These are phyloP conservation scores for Phanerochaete carnosa DNA, from an alignment of 768 basidiomycete genomes.

Conservation along the genomic window DNA sequence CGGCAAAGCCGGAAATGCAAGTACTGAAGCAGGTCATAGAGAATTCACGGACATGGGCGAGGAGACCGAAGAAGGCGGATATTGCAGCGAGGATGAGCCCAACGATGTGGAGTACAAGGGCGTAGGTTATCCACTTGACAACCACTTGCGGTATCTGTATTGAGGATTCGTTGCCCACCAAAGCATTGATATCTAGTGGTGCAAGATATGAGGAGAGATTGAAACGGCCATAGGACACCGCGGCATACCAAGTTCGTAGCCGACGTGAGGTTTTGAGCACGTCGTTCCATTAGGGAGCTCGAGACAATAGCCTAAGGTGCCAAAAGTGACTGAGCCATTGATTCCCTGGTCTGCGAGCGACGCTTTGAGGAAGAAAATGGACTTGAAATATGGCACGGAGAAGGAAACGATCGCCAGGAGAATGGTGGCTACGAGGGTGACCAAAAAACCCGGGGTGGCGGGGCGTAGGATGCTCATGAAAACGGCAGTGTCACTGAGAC, in stretches of 20 bases:
- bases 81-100: slow-evolving; percentile 73
- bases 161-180: slow-evolving; percentile 65
- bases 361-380: slow-evolving; percentile 86
- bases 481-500: background rate
- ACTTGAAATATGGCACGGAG: slow-evolving; percentile 86
- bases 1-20: slow-evolving; percentile 78
- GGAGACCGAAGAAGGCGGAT: slow-evolving; percentile 76
- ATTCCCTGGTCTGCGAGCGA: slow-evolving; percentile 43
- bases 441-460: slow-evolving; percentile 86
- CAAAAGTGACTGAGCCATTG: slow-evolving; percentile 73
- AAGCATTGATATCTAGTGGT: slow-evolving; percentile 70
- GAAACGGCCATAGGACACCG: slow-evolving; percentile 26
- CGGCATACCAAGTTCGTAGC: slow-evolving; percentile 77
- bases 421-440: slow-evolving; percentile 74
- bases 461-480: slow-evolving; percentile 68
- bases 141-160: slow-evolving; percentile 77
- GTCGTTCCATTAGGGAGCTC: slow-evolving; percentile 50
- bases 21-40: slow-evolving; percentile 82
- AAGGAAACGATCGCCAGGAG: slow-evolving; percentile 87
- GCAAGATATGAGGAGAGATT: background rate
- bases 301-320: slow-evolving; percentile 87
- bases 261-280: slow-evolving; percentile 80
- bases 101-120: slow-evolving; percentile 87
- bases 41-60: slow-evolving; percentile 86
- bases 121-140: slow-evolving; percentile 95